Conservation (phyloP, 495 filamentous ascomycete genomes). For the Filosporella fistucella region DNA sequence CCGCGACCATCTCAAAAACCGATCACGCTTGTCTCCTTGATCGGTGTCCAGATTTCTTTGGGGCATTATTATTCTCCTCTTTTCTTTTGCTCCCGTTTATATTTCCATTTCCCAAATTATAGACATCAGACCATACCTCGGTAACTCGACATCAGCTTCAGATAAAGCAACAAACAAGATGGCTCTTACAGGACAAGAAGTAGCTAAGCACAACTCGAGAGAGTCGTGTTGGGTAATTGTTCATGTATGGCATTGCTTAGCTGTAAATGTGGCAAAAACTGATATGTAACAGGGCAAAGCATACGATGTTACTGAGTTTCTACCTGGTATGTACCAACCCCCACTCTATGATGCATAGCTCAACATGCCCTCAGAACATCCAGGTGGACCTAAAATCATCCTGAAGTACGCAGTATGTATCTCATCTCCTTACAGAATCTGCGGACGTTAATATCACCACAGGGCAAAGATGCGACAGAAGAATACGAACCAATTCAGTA, state of each 20-base stretch:
- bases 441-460: slow-evolving; percentile 2
- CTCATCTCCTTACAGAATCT: not conserved
- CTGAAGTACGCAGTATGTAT: slow-evolving; percentile 63
- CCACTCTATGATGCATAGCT: too few relatives aligned
- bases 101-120: too few relatives aligned
- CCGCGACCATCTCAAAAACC: not conserved
- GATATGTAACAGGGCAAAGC: slow-evolving; percentile 39
- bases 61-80: not conserved
- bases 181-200: slow-evolving; percentile 23
- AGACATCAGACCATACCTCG: not conserved
- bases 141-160: not conserved
- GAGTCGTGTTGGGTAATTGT: slow-evolving; percentile 80
- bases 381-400: slow-evolving; percentile 74
- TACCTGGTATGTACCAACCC: slow-evolving; percentile 38
- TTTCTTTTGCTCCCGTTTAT: not conserved
- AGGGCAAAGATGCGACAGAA: slow-evolving; percentile 79
- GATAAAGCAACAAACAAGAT: slow-evolving; percentile 2
- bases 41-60: not conserved
- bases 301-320: slow-evolving; percentile 78
- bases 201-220: slow-evolving; percentile 55
- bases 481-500: slow-evolving; percentile 84
- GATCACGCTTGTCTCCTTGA: not conserved
- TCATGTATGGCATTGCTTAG: slow-evolving; percentile 39
- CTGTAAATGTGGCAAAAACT: not conserved
- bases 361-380: slow-evolving; percentile 49